Conservation (phyloP, 73 alveolate genomes). For the Uronychia setigera region DNA sequence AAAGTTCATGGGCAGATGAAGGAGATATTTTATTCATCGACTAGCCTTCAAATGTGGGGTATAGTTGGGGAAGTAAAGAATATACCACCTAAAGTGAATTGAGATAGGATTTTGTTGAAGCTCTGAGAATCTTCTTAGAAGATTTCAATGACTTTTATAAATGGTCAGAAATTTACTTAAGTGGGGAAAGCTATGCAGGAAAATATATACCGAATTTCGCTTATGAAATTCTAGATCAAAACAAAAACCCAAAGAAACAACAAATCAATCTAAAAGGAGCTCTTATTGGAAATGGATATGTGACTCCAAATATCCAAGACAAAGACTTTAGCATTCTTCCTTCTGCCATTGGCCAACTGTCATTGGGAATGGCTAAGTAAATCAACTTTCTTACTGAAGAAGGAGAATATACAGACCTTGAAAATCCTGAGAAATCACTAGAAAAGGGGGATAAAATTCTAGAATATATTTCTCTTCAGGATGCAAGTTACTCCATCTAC, state of each 20-base stretch:
- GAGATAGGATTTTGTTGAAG: not conserved
- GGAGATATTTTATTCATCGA: slow-evolving; percentile 24
- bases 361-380: too few relatives aligned
- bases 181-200: slow-evolving; percentile 75
- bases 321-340: not conserved
- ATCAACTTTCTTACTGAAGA: too few relatives aligned
- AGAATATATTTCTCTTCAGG: not conserved
- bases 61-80: not conserved
- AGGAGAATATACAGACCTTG: too few relatives aligned
- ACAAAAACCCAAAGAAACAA: not conserved
- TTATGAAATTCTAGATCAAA: slow-evolving; percentile 24
- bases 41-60: slow-evolving; percentile 31
- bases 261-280: slow-evolving; percentile 53
- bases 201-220: slow-evolving; percentile 68
- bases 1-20: slow-evolving; percentile 9
- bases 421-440: too few relatives aligned
- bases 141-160: slow-evolving; percentile 1
- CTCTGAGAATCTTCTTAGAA: not conserved
- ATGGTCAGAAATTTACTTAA: slow-evolving; percentile 25
- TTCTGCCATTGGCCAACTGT: not conserved
- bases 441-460: slow-evolving; percentile 12
- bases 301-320: slow-evolving; percentile 15
- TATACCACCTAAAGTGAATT: not conserved
- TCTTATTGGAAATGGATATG: slow-evolving; percentile 73
- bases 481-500: not conserved